phyloP scores from a whole-genome alignment of 768 basidiomycete species.

The Amanita rubescens region DNA sequence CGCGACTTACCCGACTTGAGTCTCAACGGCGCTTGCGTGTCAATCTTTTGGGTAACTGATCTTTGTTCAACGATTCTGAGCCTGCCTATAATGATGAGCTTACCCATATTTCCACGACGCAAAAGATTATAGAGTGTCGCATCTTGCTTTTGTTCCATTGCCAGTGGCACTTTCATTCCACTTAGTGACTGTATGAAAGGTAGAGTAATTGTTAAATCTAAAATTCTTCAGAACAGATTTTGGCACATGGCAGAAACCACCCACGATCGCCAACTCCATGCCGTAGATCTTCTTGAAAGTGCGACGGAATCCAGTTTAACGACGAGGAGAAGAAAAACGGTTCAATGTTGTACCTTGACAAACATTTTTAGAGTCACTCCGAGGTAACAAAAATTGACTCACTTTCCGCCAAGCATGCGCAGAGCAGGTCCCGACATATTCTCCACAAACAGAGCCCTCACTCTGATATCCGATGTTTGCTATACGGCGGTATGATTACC shows the following conservation, averaged over 20 bases:
- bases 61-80: background rate
- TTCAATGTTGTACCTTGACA: slow-evolving; percentile 45
- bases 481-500: slow-evolving; percentile 1
- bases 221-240: background rate
- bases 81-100: background rate
- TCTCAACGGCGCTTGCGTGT: slow-evolving; percentile 32
- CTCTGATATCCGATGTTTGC: slow-evolving; percentile 29
- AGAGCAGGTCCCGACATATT: slow-evolving; percentile 44
- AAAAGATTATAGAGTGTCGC: too few relatives aligned
- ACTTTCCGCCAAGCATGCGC: slow-evolving; percentile 57
- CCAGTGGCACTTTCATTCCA: slow-evolving; percentile 12
- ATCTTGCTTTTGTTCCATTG: slow-evolving; percentile 9
- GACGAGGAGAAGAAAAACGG: slow-evolving; percentile 65
- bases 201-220: slow-evolving; percentile 52
- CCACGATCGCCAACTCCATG: slow-evolving; percentile 45
- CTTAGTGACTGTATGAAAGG: slow-evolving; percentile 43
- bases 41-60: slow-evolving; percentile 18
- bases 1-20: background rate
- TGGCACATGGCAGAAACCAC: slow-evolving; percentile 12
- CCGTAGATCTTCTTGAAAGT: slow-evolving; percentile 45
- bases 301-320: slow-evolving; percentile 60
- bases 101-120: background rate
- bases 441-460: slow-evolving; percentile 48
- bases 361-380: background rate
- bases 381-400: slow-evolving; percentile 5